Evolutionary conservation across 208 protist genomes (phyloP), one percentile per base, ranked within the genome.

Genomic region (Wallacemonas sp.): DNA sequence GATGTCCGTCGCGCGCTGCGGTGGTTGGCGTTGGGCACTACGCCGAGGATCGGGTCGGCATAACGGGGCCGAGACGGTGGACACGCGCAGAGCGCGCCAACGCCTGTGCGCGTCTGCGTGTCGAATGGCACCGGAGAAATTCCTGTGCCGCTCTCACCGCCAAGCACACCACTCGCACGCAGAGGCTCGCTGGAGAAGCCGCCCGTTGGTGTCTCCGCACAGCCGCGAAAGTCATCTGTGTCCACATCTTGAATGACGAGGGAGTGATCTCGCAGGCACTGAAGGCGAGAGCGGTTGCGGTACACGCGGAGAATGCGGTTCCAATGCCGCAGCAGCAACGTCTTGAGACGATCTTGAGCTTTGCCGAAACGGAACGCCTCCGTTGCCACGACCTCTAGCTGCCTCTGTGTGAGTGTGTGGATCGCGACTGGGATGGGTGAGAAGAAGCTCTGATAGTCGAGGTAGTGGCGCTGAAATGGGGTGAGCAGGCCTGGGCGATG

Each of bases 241-340:
- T 60, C 33, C 36, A 36, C 5, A 27, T 22, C n/a, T n/a, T 38
- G 36, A 1, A 66, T 67, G 17, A 26, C n/a, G 51, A 45, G 30
- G 21, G 36, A 31, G 17, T 36, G 64, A 42, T 46, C 45, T 2
- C 31, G 58, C n/a, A 68, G 1, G 53, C 53, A 73, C 55, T 74
- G 22, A 27, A 66, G 19, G 19, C 66, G 47, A 11, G 47, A 14
- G 30, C 70, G 64, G 44, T 73, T 74, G 9, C 76, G 71, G 58
- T 75, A 76, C 6, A 62, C 39, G 51, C 56, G 53, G 19, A 55
- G 62, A 41, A 79, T 70, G 31, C 72, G 53, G 44, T 62, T 38
- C 84, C 84, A 91, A 63, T 91, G 84, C 2, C 79, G 80, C 39
- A 85, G 56, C 30, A 91, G 62, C 45, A 91, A 70, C 39, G 78